Percentiles rank a stretch among this genome's conserved stretches.
Evolutionary conservation across 1,139 yeast genomes (phyloP).

Genomic region (Candida tetrigidarum): DNA sequence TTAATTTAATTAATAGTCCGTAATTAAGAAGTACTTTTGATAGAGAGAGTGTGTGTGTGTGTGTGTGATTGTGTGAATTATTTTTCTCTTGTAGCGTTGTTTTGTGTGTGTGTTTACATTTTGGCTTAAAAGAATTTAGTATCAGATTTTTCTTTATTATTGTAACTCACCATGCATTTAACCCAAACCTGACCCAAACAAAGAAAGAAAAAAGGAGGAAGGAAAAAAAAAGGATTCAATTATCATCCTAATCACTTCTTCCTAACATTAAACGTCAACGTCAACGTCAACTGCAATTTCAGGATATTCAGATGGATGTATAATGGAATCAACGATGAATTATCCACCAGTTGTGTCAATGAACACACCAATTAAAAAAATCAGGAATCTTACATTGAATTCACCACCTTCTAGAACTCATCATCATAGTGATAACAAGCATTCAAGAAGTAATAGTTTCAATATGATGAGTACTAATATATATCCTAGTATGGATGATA

Average conservation of each 20-base stretch:
- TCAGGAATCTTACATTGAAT: constrained; percentile 35
- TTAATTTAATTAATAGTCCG: too few species aligned
- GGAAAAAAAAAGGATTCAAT: not conserved
- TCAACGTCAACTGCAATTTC: too few species aligned
- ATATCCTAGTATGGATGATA: constrained; percentile 22
- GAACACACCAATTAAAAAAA: constrained; percentile 47
- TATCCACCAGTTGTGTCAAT: constrained; percentile 20
- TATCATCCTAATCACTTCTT: not conserved
- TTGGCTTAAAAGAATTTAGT: not conserved
- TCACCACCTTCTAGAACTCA: constrained; percentile 29
- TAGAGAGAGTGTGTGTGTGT: not conserved
- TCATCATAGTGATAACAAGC: constrained; percentile 2
- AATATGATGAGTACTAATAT: constrained; percentile 7
- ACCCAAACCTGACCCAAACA: not conserved
- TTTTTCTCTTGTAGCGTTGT: not conserved
- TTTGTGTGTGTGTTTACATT: not conserved
- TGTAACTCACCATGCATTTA: not conserved
- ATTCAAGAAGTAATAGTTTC: not conserved
- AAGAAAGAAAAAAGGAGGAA: not conserved
- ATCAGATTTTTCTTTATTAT: not conserved
- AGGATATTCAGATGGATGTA: not conserved
- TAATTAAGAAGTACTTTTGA: too few species aligned
- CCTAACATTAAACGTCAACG: too few species aligned
- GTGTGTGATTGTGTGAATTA: too few species aligned
- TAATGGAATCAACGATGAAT: constrained; percentile 5